phyloP scores from a whole-genome alignment of 2,329 filamentous ascomycete genomes.

The Diplocarpon rosae region DNA sequence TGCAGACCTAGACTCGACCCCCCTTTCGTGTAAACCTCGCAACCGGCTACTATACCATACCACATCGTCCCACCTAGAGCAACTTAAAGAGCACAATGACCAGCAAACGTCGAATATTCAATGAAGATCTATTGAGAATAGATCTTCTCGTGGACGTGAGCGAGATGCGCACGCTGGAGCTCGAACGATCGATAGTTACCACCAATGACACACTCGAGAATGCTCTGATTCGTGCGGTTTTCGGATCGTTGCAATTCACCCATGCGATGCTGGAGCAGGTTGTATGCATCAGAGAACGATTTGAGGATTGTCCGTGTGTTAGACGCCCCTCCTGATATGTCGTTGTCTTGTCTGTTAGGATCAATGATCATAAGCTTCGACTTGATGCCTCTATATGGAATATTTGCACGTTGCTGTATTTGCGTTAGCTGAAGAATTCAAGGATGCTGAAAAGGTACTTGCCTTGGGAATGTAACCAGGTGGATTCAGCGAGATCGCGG shows the following conservation, averaged over 20 bases:
- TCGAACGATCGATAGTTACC: constrained; percentile 72
- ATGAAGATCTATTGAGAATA: constrained; percentile 15
- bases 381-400: constrained; percentile 40
- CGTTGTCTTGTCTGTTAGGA: constrained; percentile 74
- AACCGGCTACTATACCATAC: constrained; percentile 4
- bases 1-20: constrained; percentile 5
- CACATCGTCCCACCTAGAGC: not conserved
- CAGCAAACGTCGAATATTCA: not conserved
- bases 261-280: constrained; percentile 48
- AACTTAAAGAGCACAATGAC: not conserved
- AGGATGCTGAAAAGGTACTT: constrained; percentile 21
- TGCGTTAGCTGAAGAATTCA: not conserved
- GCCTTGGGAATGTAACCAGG: constrained; percentile 72
- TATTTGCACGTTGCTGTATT: constrained; percentile 5
- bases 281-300: constrained; percentile 58
- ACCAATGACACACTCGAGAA: constrained; percentile 61
- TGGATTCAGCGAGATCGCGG: constrained; percentile 66
- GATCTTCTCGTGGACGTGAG: constrained; percentile 22
- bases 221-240: constrained; percentile 27
- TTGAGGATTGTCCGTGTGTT: constrained; percentile 56
- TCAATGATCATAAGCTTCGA: constrained; percentile 80
- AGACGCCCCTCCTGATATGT: constrained; percentile 78
- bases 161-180: constrained; percentile 48
- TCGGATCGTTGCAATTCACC: constrained; percentile 31
- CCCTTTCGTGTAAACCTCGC: constrained; percentile 8